These are phyloP conservation scores for Picea abies DNA, from an alignment of 83 land plant species.

Conservation along the genomic window DNA sequence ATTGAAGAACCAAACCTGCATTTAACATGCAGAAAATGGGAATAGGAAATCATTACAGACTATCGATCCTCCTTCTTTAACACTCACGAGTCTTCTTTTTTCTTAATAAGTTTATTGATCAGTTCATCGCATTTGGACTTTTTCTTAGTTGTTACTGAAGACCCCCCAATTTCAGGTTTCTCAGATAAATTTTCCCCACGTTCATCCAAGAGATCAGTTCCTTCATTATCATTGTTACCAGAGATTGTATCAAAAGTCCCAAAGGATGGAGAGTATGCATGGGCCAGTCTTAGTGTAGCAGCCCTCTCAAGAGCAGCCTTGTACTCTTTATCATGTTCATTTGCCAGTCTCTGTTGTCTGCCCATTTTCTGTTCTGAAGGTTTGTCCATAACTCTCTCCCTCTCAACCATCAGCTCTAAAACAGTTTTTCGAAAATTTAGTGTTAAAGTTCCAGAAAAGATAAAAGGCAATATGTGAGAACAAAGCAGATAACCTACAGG, in stretches of 20 bases:
- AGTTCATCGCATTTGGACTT: constrained; percentile 43
- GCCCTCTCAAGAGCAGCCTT: constrained; percentile 68
- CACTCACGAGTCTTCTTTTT: constrained; percentile 18
- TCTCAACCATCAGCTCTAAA: constrained; percentile 59
- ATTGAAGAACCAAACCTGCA: no score
- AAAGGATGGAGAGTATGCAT: constrained; percentile 35
- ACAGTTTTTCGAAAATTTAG: no score
- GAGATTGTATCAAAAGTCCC: constrained; percentile 43
- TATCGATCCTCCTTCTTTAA: no score
- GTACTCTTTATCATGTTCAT: constrained; percentile 62
- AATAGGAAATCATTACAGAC: no score
- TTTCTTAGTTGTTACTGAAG: constrained; percentile 5
- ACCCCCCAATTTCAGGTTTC: not conserved
- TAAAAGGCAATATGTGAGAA: no score
- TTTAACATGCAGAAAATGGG: no score
- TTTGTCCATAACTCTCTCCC: constrained; percentile 49
- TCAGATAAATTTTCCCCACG: constrained; percentile 4
- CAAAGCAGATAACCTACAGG: no score
- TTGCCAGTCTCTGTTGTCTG: constrained; percentile 36
- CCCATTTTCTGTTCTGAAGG: constrained; percentile 67
- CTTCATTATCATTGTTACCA: constrained; percentile 22
- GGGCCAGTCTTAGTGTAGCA: constrained; percentile 49
- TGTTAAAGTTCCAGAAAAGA: no score
- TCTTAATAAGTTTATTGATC: constrained; percentile 48
- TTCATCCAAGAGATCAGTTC: constrained; percentile 2